Conservation (phyloP, 2,329 filamentous ascomycete genomes). For the Didymella sp. region DNA sequence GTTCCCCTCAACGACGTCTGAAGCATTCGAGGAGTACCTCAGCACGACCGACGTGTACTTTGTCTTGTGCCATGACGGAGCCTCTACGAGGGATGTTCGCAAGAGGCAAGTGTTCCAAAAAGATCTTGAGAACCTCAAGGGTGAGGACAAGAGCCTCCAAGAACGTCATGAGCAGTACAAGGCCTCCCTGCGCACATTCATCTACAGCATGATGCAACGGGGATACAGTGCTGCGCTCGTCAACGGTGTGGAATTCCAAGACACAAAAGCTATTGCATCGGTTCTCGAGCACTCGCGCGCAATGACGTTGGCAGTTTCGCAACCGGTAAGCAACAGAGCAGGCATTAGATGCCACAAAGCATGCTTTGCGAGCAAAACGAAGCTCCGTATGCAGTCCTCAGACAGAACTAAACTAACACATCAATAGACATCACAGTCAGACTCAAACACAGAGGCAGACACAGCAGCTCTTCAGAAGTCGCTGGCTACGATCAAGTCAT, state of each 20-base stretch:
- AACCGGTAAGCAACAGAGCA: constrained; percentile 24
- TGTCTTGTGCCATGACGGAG: constrained; percentile 72
- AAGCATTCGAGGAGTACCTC: constrained; percentile 64
- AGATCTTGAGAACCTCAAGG: constrained; percentile 27
- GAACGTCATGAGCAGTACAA: constrained; percentile 35
- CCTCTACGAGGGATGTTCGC: constrained; percentile 36
- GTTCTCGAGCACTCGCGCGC: constrained; percentile 30
- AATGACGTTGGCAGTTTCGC: constrained; percentile 26
- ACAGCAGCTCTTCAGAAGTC: constrained; percentile 30
- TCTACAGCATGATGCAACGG: constrained; percentile 62
- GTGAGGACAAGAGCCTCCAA: constrained; percentile 26
- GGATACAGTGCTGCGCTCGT: constrained; percentile 69
- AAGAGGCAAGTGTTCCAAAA: constrained; percentile 30
- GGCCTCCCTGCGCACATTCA: constrained; percentile 55
- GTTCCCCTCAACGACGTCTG: constrained; percentile 58
- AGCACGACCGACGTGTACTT: constrained; percentile 66
- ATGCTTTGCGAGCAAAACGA: not conserved
- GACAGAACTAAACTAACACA: constrained; percentile 4
- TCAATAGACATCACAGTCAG: constrained; percentile 3
- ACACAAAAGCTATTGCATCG: constrained; percentile 63
- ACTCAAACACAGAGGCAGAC: constrained; percentile 16
- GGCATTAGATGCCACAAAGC: not conserved
- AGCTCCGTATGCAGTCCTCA: not conserved
- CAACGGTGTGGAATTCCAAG: constrained; percentile 67
- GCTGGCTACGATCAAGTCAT: constrained; percentile 26